Evolutionary conservation across 305 asterid genomes (phyloP), one percentile per base, ranked within the genome.

Genomic region (Ruellia speciosa): DNA sequence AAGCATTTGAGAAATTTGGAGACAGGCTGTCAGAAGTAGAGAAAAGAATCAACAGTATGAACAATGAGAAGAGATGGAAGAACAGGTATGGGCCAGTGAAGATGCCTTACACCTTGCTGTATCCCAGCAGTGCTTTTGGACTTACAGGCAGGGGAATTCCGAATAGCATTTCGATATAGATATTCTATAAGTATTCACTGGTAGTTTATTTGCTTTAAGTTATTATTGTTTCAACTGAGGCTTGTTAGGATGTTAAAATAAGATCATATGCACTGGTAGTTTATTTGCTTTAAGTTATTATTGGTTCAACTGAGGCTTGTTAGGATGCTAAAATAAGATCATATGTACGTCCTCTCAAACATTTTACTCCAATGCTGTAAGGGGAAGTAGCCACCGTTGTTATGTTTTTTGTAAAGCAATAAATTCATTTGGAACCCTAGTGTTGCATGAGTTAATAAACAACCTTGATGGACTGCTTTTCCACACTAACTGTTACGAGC

Each of bases 61-160:
- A 89, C 52, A 17, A 37, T 6, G 90, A 81, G 18, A 59, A 41
- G 59, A 77, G 66, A 62, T 72, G 68, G 87, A 89, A 66, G 70
- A 84, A 87, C 70, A 77, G 97, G 67, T 35, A 9, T 18, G 96
- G 96, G 45, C 96, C 96, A 0, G 94, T 72, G 62, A 75, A 79
- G 64, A 43, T 87, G 69, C 95, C 94, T 8, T 89, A 86, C 58
- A 89, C 94, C n/a, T 72, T 87, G 70, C 78, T 89, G 12, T 79
- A 57, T 58, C 93, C 94, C 28, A 81, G 75, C 28, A 78, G 88
- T 61, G 87, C 62, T 14, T 56, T 58, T 56, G 97, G 97, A 54
- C 84, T 89, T 33, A 82, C 88, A 0, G 96, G 94, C 60, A 82
- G 62, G 52, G 96, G 96, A 52, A 87, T 87, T 72, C 97, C 97